Conservation (phyloP, 345 rosid species). For the Boechera stricta region DNA sequence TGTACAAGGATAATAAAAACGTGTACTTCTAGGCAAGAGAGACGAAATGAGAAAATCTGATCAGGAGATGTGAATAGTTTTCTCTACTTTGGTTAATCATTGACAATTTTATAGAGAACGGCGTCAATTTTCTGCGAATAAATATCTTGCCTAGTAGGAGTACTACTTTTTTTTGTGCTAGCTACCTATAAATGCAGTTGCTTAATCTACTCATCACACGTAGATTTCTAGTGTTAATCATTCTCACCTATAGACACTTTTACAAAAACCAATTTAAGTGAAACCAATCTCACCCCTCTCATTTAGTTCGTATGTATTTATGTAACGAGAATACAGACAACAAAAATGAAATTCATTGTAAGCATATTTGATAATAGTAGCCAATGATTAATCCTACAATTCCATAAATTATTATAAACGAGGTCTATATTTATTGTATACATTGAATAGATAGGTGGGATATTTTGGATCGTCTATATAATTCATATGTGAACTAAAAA, state of each 20-base stretch:
- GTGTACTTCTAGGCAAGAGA: conserved; percentile 22
- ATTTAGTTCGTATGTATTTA: neutral
- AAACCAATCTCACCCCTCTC: neutral
- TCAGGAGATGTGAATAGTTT: conserved; percentile 23
- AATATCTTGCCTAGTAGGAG: neutral
- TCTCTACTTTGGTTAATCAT: conserved; percentile 20
- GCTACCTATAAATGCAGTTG: neutral
- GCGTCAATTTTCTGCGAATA: conserved; percentile 28
- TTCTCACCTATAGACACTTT: conserved; percentile 19
- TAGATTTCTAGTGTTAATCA: conserved; percentile 17
- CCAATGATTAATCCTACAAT: conserved; percentile 11
- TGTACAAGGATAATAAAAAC: conserved; percentile 24
- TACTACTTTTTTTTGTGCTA: neutral
- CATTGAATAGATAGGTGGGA: conserved; percentile 8
- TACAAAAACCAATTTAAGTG: conserved; percentile 8
- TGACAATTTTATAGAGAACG: conserved; percentile 10
- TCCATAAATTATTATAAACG: neutral
- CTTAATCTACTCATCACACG: neutral
- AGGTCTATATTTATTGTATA: neutral
- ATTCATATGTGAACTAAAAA: neutral
- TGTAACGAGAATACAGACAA: conserved; percentile 13
- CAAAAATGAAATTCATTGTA: neutral
- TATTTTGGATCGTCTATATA: conserved; percentile 15
- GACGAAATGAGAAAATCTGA: neutral
- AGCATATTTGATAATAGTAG: conserved; percentile 10